Evolutionary conservation across 1,139 yeast genomes (phyloP), one percentile per base, ranked within the genome.

Genomic region (Pneumocystis jirovecii): DNA sequence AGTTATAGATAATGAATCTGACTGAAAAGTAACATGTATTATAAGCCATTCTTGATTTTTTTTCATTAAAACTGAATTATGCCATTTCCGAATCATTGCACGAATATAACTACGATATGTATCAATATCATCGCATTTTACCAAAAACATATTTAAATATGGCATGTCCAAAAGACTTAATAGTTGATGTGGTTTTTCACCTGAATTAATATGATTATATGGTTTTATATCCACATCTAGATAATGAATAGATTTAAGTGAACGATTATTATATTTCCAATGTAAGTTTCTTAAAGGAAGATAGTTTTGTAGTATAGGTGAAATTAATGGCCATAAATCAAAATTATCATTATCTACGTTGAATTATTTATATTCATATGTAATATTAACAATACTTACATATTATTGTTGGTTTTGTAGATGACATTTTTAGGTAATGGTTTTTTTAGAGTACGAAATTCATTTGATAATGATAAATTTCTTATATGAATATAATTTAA

Each of bases 61-160:
- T 60, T 71, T 74, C 61, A 72, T 75, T 65, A 73, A 77, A 62
- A 86, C 82, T 21, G 80, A 76, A 64, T 79, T 78, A 45, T 88
- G 77, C 98, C 98, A 93, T 71, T 87, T 95, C 65, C 81, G 80
- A 40, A 91, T 82, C 71, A 89, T 78, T 0, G 95, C 95, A 63
- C 98, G 81, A 0, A 86, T 90, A 70, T 86, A 87, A 0, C 86
- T 76, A 69, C 95, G 80, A 74, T 93, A 93, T 1, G 83, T 82
- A 21, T 91, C 97, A 57, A 85, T 75, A 61, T 82, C 83, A 10
- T 83, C 85, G 68, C 86, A 82, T 67, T 82, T 81, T 7, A 93
- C 80, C 68, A 91, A 81, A 78, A 91, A 85, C 19, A 90, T 72
- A 68, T 87, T 82, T 59, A 87, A 76, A 70, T 85, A 85, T 0